Conservation (phyloP, 2,329 filamentous ascomycete species). For the Monosporascus sp. region DNA sequence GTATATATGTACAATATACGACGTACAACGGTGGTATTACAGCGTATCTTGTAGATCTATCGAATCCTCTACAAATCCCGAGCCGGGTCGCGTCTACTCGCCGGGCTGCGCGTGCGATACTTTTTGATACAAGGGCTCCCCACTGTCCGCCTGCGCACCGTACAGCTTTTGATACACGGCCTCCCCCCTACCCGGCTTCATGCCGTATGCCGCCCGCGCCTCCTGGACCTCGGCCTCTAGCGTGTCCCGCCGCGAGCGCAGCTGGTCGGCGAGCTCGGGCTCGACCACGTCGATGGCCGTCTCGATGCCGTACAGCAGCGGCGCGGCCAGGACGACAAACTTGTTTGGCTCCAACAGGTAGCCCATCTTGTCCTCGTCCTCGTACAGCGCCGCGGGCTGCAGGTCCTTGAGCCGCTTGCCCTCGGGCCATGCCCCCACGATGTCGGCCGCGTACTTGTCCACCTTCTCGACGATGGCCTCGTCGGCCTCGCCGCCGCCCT, state of each 20-base stretch:
- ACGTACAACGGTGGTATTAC: slow-evolving; percentile 11
- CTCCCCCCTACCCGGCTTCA: slow-evolving; percentile 14
- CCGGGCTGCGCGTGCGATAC: not conserved
- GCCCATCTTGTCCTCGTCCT: slow-evolving; percentile 15
- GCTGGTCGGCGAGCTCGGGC: slow-evolving; percentile 29
- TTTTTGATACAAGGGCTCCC: too few species aligned
- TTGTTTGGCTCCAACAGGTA: slow-evolving; percentile 31
- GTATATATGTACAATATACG: slow-evolving; percentile 12
- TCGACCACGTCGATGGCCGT: slow-evolving; percentile 37
- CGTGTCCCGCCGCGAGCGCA: slow-evolving; percentile 35
- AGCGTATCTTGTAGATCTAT: slow-evolving; percentile 1
- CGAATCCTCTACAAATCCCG: too few species aligned
- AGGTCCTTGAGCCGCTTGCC: slow-evolving; percentile 30
- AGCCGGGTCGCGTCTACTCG: not conserved
- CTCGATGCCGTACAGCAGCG: slow-evolving; percentile 39
- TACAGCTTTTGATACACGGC: slow-evolving; percentile 29
- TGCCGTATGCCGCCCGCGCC: slow-evolving; percentile 16
- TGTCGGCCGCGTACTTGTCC: slow-evolving; percentile 29
- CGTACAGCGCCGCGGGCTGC: slow-evolving; percentile 29
- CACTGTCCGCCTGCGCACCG: not conserved
- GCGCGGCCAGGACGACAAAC: slow-evolving; percentile 30
- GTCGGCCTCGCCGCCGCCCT: not conserved
- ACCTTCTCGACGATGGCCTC: slow-evolving; percentile 26
- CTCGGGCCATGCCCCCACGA: slow-evolving; percentile 38
- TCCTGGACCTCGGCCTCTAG: slow-evolving; percentile 33